These are phyloP conservation scores for Xylaria sp. DNA, from an alignment of 2,329 filamentous ascomycete species.

Conservation along the genomic window DNA sequence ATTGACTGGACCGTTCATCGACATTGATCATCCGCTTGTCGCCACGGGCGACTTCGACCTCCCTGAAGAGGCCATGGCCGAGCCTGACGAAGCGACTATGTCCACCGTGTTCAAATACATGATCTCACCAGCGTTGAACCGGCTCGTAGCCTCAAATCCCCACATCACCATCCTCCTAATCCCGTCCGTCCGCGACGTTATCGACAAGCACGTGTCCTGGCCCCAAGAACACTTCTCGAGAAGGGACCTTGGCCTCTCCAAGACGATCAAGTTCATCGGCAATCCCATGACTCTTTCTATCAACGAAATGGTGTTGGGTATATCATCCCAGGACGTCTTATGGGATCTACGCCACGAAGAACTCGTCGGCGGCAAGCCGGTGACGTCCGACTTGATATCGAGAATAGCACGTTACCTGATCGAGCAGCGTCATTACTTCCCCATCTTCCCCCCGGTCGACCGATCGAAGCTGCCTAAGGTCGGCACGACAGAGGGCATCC, in stretches of 20 bases:
- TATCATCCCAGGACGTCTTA: slow-evolving; percentile 85
- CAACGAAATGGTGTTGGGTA: slow-evolving; percentile 85
- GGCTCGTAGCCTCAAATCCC: slow-evolving; percentile 76
- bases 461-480: slow-evolving; percentile 73
- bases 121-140: slow-evolving; percentile 77
- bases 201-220: slow-evolving; percentile 77
- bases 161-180: slow-evolving; percentile 82
- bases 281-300: slow-evolving; percentile 91
- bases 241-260: slow-evolving; percentile 81
- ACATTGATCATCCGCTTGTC: slow-evolving; percentile 88
- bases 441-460: slow-evolving; percentile 83
- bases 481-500: slow-evolving; percentile 66
- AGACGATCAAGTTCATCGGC: slow-evolving; percentile 76
- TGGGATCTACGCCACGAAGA: slow-evolving; percentile 85
- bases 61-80: slow-evolving; percentile 68
- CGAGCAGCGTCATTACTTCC: slow-evolving; percentile 91
- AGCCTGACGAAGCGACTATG: slow-evolving; percentile 83
- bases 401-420: slow-evolving; percentile 81
- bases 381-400: slow-evolving; percentile 70
- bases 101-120: slow-evolving; percentile 84
- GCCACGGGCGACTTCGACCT: slow-evolving; percentile 83
- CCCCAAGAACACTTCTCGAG: slow-evolving; percentile 67
- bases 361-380: slow-evolving; percentile 65
- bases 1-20: slow-evolving; percentile 87
- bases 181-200: slow-evolving; percentile 77